Evolutionary conservation across 2,329 filamentous ascomycete species (phyloP).

Genomic region (Verticillium klebahnii): DNA sequence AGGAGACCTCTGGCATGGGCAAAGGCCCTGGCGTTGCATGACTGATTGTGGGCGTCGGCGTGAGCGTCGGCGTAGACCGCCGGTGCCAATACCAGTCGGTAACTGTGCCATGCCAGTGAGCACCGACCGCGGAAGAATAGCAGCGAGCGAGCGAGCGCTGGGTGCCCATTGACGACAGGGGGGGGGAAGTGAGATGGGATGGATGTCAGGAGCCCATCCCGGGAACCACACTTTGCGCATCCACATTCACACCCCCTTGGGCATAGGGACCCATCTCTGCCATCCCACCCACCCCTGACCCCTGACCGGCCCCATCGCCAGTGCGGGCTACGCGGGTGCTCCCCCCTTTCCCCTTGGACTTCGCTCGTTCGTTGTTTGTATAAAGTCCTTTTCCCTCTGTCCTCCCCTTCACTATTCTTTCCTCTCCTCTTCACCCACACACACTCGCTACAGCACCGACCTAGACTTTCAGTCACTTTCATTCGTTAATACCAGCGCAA

Average conservation of each 20-base stretch:
- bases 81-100: not conserved
- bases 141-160: not conserved
- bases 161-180: not conserved
- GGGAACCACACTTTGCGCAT: not conserved
- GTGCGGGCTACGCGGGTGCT: conserved; percentile 9
- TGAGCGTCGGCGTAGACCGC: not conserved
- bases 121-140: not conserved
- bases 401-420: conserved; percentile 24
- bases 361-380: conserved; percentile 26
- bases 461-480: conserved; percentile 56
- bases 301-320: not conserved
- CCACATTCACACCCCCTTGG: not conserved
- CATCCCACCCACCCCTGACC: not conserved
- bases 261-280: not conserved
- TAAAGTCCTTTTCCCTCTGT: conserved; percentile 43
- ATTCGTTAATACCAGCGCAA: conserved; percentile 40
- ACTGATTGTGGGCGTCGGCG: not conserved
- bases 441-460: conserved; percentile 36
- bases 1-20: too few relatives aligned
- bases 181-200: not conserved
- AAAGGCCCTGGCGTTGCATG: not conserved
- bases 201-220: not conserved
- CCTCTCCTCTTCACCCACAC: conserved; percentile 44
- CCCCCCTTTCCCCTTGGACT: conserved; percentile 2
- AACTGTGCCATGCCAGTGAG: not conserved